A percentile compares a stretch with the other conserved stretches of the same genome.
phyloP scores from a whole-genome alignment of 2,329 filamentous ascomycete species.

The Aspergillus proliferans region DNA sequence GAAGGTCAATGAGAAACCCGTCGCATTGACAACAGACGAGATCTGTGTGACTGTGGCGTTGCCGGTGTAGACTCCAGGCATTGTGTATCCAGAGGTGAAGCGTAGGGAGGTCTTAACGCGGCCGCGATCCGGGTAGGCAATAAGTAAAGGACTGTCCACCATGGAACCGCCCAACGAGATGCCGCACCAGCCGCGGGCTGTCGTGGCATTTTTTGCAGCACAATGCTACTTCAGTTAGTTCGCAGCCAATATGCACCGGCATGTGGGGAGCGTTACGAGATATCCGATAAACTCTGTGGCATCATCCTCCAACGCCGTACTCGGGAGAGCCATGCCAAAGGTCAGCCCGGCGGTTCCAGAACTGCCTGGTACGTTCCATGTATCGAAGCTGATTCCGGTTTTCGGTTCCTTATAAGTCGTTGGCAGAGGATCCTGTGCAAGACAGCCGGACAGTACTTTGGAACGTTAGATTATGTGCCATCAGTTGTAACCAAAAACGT shows the following conservation, averaged over 20 bases:
- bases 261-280: background rate
- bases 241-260: background rate
- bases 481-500: background rate
- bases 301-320: conserved; percentile 1
- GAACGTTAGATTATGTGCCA: background rate
- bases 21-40: conserved; percentile 51
- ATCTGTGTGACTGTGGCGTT: conserved; percentile 56
- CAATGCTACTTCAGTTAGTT: background rate
- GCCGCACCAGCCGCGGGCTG: conserved; percentile 3
- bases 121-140: background rate
- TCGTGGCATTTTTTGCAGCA: background rate
- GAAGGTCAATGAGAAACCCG: conserved; percentile 57
- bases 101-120: background rate
- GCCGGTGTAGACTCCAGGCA: conserved; percentile 55
- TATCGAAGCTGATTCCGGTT: background rate
- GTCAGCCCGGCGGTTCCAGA: conserved; percentile 1
- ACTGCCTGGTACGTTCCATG: background rate
- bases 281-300: conserved; percentile 6
- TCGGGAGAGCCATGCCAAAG: conserved; percentile 3
- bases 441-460: background rate
- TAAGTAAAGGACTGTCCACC: background rate
- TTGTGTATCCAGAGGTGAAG: conserved; percentile 44
- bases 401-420: background rate
- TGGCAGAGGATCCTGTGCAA: background rate
- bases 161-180: conserved; percentile 4